Conservation (phyloP, 495 filamentous ascomycete genomes). For the Neurospora sp. region DNA sequence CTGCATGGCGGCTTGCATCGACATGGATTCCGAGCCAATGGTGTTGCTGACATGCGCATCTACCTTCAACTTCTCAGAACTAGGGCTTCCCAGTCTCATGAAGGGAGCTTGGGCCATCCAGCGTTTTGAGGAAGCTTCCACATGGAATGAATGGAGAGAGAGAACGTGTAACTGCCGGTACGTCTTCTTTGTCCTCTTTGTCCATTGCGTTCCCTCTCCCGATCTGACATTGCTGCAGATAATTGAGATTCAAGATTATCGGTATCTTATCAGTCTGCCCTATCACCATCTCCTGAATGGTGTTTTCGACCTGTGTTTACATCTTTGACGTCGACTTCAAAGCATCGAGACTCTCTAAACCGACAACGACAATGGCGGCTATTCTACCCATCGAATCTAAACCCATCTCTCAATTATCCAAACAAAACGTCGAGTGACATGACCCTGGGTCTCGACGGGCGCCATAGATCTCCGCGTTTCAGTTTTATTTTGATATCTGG, state of each 20-base stretch:
- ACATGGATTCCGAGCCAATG: conserved; percentile 14
- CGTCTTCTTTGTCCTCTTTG: neutral
- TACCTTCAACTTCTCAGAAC: conserved; percentile 16
- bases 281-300: neutral
- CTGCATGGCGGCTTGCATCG: conserved; percentile 18
- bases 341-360: conserved; percentile 5
- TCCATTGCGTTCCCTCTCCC: neutral
- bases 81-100: neutral
- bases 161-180: neutral
- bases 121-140: neutral
- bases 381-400: conserved; percentile 4
- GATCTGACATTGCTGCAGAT: neutral
- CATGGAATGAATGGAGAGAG: neutral
- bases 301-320: conserved; percentile 10
- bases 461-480: conserved; percentile 33
- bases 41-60: conserved; percentile 2
- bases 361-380: neutral
- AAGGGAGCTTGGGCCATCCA: neutral
- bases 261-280: neutral
- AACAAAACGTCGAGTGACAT: conserved; percentile 10
- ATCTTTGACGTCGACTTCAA: conserved; percentile 10
- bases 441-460: conserved; percentile 7
- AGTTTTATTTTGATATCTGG: conserved; percentile 26
- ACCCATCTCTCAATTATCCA: conserved; percentile 5
- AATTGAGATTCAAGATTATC: neutral